These are phyloP conservation scores for Pisolithus sp. DNA, from an alignment of 768 basidiomycete genomes.

Conservation along the genomic window DNA sequence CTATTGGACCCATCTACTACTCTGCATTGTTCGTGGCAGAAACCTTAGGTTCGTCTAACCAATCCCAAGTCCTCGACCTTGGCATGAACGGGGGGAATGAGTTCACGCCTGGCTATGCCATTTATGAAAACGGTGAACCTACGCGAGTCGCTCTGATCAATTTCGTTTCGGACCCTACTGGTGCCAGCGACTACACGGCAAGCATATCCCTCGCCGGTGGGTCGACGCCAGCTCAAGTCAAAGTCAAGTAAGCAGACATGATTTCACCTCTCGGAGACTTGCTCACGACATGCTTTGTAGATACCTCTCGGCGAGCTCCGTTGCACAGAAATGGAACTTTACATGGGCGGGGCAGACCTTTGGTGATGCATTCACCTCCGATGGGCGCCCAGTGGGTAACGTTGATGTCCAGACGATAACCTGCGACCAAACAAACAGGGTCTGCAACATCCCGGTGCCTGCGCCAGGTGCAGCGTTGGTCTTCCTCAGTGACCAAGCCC, in stretches of 20 bases:
- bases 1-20: slow-evolving; percentile 69
- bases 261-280: not conserved
- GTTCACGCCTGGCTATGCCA: slow-evolving; percentile 53
- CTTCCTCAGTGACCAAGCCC: slow-evolving; percentile 47
- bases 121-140: slow-evolving; percentile 66
- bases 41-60: slow-evolving; percentile 57
- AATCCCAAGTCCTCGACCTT: slow-evolving; percentile 63
- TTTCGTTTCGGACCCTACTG: slow-evolving; percentile 56
- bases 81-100: slow-evolving; percentile 42
- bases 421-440: slow-evolving; percentile 49
- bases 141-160: slow-evolving; percentile 67
- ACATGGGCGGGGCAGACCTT: slow-evolving; percentile 78
- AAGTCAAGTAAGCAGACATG: slow-evolving; percentile 43
- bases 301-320: slow-evolving; percentile 51
- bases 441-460: slow-evolving; percentile 55
- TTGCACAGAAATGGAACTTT: slow-evolving; percentile 57
- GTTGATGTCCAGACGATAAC: slow-evolving; percentile 50
- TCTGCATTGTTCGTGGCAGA: slow-evolving; percentile 66
- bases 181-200: slow-evolving; percentile 47
- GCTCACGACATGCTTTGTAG: slow-evolving; percentile 20
- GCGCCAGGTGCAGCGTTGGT: slow-evolving; percentile 74
- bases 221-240: slow-evolving; percentile 40
- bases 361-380: slow-evolving; percentile 53
- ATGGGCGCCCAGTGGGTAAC: slow-evolving; percentile 58
- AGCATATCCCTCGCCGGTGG: slow-evolving; percentile 41